A percentile compares a stretch with the other conserved stretches of the same genome.
phyloP scores from a whole-genome alignment of 23 red algal species.

The Gracilaria gracilis region DNA sequence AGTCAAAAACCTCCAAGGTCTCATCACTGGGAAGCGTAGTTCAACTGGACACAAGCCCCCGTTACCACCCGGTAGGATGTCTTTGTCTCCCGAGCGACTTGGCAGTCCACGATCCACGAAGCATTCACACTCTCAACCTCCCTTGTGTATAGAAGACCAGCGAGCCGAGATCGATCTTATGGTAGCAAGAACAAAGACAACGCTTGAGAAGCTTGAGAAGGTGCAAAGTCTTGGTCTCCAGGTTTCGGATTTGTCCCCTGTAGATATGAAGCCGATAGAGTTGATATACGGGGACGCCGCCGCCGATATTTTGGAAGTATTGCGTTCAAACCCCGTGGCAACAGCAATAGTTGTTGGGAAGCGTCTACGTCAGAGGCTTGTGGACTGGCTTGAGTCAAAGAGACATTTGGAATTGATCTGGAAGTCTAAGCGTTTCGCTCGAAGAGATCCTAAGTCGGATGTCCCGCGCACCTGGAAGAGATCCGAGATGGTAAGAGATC shows the following conservation, averaged over 20 bases:
- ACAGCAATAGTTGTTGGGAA: constrained; percentile 39
- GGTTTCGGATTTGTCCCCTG: constrained; percentile 1
- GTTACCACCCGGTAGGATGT: not conserved
- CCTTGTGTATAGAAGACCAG: constrained; percentile 53
- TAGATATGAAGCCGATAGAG: constrained; percentile 70
- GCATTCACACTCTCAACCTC: not conserved
- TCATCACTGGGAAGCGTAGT: not conserved
- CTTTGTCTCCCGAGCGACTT: not conserved
- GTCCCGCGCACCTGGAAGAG: constrained; percentile 38
- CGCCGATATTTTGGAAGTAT: constrained; percentile 51
- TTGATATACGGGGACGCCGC: constrained; percentile 40
- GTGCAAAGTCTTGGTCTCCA: constrained; percentile 12
- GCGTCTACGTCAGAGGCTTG: constrained; percentile 38
- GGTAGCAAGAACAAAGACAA: constrained; percentile 1
- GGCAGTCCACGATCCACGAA: constrained; percentile 25
- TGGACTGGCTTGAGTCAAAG: constrained; percentile 44
- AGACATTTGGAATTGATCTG: constrained; percentile 53
- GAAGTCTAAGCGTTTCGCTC: constrained; percentile 57
- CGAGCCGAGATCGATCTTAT: constrained; percentile 40
- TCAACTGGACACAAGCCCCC: not conserved
- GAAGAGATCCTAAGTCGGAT: constrained; percentile 9
- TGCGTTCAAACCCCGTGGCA: constrained; percentile 39
- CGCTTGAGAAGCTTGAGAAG: constrained; percentile 20
- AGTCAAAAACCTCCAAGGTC: not conserved
- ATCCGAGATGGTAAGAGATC: constrained; percentile 43